Evolutionary conservation across 2,329 filamentous ascomycete genomes (phyloP).

Genomic region (Scedosporium dehoogii): DNA sequence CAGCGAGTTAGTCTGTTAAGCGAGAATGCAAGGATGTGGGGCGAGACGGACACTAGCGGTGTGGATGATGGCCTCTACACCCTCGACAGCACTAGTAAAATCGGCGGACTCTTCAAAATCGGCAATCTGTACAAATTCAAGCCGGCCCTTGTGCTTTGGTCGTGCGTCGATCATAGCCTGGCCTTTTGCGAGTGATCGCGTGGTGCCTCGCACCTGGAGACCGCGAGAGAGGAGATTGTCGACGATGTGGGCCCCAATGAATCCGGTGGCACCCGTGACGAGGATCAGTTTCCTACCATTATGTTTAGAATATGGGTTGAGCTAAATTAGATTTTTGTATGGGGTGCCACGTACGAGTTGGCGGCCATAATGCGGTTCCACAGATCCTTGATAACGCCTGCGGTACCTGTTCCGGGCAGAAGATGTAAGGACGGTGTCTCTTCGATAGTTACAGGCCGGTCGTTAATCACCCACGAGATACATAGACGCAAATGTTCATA

Average conservation of each 20-base stretch:
- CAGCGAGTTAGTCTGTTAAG: no score
- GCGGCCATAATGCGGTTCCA: no score
- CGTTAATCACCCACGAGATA: no score
- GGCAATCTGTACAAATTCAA: conserved; percentile 20
- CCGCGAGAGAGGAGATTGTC: conserved; percentile 23
- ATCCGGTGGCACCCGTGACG: conserved; percentile 33
- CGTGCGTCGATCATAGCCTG: conserved; percentile 5
- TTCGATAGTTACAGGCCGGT: no score
- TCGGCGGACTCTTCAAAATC: conserved; percentile 18
- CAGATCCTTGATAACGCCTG: no score
- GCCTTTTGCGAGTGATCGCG: conserved; percentile 12
- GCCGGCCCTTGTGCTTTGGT: conserved; percentile 14
- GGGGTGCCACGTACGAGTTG: no score
- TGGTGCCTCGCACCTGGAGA: conserved; percentile 29
- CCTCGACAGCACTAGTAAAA: conserved; percentile 16
- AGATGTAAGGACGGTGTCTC: no score
- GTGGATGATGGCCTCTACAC: conserved; percentile 24
- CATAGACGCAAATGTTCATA: no score
- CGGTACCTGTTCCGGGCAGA: no score
- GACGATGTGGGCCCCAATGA: conserved; percentile 28
- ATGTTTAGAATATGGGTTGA: no score
- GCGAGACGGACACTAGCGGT: conserved; percentile 19
- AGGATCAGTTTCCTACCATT: conserved; percentile 16
- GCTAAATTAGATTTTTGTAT: no score
- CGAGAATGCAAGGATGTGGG: no score